These are phyloP conservation scores for Fusarium proliferatum DNA, from an alignment of 2,329 filamentous ascomycete species.

Conservation along the genomic window DNA sequence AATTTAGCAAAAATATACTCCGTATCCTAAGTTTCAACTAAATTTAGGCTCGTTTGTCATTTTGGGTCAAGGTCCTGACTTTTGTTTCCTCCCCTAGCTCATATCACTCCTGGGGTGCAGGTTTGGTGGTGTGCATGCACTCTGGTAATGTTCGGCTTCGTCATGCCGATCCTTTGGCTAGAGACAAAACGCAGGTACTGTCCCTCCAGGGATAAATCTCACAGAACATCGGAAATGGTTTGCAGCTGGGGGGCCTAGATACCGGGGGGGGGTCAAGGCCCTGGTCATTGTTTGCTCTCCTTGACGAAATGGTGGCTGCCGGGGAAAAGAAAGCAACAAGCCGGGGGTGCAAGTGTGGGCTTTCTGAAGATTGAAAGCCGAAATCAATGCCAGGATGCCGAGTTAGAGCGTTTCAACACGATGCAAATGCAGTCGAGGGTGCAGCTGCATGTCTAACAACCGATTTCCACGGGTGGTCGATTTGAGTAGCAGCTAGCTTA, in stretches of 20 bases:
- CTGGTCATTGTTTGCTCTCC: neutral
- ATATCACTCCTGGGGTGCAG: neutral
- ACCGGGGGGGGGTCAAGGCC: neutral
- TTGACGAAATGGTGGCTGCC: neutral
- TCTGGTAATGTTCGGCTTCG: neutral
- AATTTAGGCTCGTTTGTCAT: no score
- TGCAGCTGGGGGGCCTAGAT: neutral
- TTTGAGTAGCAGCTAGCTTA: neutral
- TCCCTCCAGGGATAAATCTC: neutral
- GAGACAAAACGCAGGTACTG: slow-evolving; percentile 3
- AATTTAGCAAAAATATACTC: no score
- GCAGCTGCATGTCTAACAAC: neutral
- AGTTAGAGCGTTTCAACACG: neutral
- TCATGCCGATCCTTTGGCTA: neutral
- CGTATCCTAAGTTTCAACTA: no score
- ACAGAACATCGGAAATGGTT: neutral
- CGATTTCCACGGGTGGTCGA: neutral
- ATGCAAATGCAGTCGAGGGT: neutral
- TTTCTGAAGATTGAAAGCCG: neutral
- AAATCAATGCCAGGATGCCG: neutral
- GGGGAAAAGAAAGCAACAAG: neutral
- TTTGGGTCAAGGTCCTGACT: no score
- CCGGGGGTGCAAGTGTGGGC: neutral
- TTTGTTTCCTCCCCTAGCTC: no score
- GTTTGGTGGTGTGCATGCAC: neutral